These are phyloP conservation scores for Physcomitrium patens DNA, from an alignment of 225 moss, liverwort and hornwort species.

Conservation along the genomic window DNA sequence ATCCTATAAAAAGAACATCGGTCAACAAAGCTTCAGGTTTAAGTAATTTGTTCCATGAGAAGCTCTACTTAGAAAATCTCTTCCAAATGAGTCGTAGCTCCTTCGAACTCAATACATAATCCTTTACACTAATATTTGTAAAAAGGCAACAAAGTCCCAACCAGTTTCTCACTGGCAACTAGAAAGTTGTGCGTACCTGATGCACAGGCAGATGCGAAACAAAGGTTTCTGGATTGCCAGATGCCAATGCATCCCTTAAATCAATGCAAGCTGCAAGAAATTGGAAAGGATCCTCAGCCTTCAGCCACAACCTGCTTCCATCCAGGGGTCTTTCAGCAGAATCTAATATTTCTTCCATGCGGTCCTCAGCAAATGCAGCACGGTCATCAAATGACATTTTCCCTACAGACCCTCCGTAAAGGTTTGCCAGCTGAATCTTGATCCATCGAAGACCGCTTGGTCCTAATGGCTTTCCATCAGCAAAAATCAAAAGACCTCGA, in stretches of 20 bases:
- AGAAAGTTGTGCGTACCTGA: conserved; percentile 53
- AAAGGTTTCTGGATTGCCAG: conserved; percentile 60
- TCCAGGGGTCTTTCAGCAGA: conserved; percentile 76
- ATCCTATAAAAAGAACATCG: conserved; percentile 48
- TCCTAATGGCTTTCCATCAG: conserved; percentile 69
- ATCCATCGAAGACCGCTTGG: conserved; percentile 69
- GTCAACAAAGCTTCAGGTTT: conserved; percentile 5
- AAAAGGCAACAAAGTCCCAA: neutral
- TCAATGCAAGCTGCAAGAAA: conserved; percentile 80
- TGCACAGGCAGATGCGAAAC: conserved; percentile 80
- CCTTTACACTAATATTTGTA: neutral
- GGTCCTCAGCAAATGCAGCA: conserved; percentile 67
- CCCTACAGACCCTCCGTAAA: conserved; percentile 77
- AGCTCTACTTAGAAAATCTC: neutral
- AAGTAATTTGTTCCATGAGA: neutral
- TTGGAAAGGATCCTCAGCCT: conserved; percentile 85
- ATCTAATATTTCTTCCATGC: conserved; percentile 70
- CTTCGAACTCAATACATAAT: conserved; percentile 9
- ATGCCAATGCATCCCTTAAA: conserved; percentile 65
- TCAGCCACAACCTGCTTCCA: conserved; percentile 79
- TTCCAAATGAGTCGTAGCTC: neutral
- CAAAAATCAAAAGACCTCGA: conserved; percentile 78
- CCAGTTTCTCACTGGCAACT: neutral
- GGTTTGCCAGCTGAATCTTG: conserved; percentile 83
- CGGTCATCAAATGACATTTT: conserved; percentile 79